Conservation (phyloP, 495 filamentous ascomycete species). For the Astrothelium subdiscretum region DNA sequence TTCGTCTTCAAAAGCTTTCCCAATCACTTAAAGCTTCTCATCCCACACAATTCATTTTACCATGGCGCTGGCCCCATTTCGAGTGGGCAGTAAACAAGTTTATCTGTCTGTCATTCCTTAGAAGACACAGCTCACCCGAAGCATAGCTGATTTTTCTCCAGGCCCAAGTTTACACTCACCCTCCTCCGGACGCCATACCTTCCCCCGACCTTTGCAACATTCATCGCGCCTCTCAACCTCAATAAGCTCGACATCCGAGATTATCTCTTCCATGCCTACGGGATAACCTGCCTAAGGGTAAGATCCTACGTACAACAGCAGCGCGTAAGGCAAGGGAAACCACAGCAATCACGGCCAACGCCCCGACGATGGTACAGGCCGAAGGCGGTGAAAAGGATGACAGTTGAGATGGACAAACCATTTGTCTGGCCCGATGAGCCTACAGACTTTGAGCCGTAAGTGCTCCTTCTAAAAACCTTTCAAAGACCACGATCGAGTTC, state of each 20-base stretch:
- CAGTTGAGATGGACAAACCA: slow-evolving; percentile 67
- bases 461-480: slow-evolving; percentile 6
- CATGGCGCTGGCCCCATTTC: slow-evolving; percentile 10
- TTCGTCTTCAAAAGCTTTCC: too few species aligned
- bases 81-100: slow-evolving; percentile 26
- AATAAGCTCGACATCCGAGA: slow-evolving; percentile 86
- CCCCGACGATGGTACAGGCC: slow-evolving; percentile 42
- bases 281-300: slow-evolving; percentile 51
- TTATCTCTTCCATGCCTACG: slow-evolving; percentile 68
- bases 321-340: slow-evolving; percentile 41
- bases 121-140: background rate
- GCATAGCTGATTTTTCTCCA: slow-evolving; percentile 25
- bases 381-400: slow-evolving; percentile 73
- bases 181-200: slow-evolving; percentile 61
- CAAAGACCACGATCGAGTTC: background rate
- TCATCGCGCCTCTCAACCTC: slow-evolving; percentile 74
- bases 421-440: slow-evolving; percentile 73
- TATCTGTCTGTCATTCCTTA: slow-evolving; percentile 22
- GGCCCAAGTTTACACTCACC: slow-evolving; percentile 66
- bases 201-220: slow-evolving; percentile 66
- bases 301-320: slow-evolving; percentile 69
- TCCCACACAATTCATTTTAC: background rate
- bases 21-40: too few species aligned
- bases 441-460: slow-evolving; percentile 44
- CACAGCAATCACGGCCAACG: slow-evolving; percentile 9